These are phyloP conservation scores for Apiospora marii DNA, from an alignment of 2,329 filamentous ascomycete species.

Conservation along the genomic window DNA sequence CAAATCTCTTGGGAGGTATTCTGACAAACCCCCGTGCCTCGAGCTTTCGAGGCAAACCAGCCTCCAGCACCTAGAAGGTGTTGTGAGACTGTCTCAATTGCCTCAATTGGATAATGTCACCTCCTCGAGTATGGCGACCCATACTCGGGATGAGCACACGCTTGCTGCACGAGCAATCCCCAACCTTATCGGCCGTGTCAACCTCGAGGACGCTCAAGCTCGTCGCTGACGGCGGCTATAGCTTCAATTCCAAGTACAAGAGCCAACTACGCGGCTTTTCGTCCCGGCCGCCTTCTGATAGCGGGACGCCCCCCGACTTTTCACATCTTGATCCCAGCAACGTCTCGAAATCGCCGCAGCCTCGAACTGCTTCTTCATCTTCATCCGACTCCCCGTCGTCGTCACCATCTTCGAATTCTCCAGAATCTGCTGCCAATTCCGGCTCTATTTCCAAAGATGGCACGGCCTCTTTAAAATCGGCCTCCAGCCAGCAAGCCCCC, in stretches of 20 bases:
- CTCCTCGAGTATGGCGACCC: constrained; percentile 26
- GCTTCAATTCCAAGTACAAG: constrained; percentile 26
- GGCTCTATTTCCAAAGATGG: background rate
- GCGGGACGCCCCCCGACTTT: constrained; percentile 15
- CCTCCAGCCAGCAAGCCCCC: background rate
- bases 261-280: constrained; percentile 40
- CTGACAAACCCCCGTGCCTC: background rate
- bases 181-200: constrained; percentile 27
- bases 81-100: background rate
- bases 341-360: background rate
- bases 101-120: constrained; percentile 24
- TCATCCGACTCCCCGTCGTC: constrained; percentile 31
- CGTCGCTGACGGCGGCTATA: constrained; percentile 32
- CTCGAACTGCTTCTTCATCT: constrained; percentile 12
- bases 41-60: constrained; percentile 10
- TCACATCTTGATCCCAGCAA: constrained; percentile 25
- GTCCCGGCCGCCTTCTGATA: constrained; percentile 25
- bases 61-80: background rate
- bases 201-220: constrained; percentile 23
- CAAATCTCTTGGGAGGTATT: background rate
- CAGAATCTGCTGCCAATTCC: constrained; percentile 18
- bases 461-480: background rate
- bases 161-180: constrained; percentile 23
- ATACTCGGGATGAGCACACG: constrained; percentile 27
- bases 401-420: constrained; percentile 9